A percentile compares a stretch with the other conserved stretches of the same genome.
Evolutionary conservation across 768 basidiomycete species (phyloP).

Genomic region (Mycena belliarum): DNA sequence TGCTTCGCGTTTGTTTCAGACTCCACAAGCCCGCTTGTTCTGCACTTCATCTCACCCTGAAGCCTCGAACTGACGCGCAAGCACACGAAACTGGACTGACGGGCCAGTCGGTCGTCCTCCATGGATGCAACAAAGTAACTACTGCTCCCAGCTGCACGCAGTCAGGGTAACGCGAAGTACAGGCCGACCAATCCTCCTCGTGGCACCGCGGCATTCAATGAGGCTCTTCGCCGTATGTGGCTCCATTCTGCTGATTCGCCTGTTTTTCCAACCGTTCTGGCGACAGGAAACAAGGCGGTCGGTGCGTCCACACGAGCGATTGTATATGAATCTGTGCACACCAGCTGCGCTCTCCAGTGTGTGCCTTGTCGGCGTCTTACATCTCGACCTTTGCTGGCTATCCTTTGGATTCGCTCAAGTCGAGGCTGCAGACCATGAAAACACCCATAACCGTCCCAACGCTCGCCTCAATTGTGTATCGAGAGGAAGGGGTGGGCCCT

Average conservation of each 20-base stretch:
- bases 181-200: slow-evolving; percentile 65
- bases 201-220: slow-evolving; percentile 61
- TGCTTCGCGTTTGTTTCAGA: slow-evolving; percentile 7
- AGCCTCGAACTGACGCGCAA: slow-evolving; percentile 48
- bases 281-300: slow-evolving; percentile 79
- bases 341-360: slow-evolving; percentile 42
- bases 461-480: slow-evolving; percentile 72
- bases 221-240: slow-evolving; percentile 64
- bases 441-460: slow-evolving; percentile 71
- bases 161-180: slow-evolving; percentile 26
- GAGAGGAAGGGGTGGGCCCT: slow-evolving; percentile 63
- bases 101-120: slow-evolving; percentile 63
- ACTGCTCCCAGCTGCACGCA: slow-evolving; percentile 1
- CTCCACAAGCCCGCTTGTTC: slow-evolving; percentile 13
- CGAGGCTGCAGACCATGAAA: slow-evolving; percentile 84
- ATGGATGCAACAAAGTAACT: slow-evolving; percentile 77
- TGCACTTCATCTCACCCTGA: slow-evolving; percentile 20
- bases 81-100: slow-evolving; percentile 71
- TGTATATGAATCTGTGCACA: background rate
- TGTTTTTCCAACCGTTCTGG: slow-evolving; percentile 19
- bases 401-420: slow-evolving; percentile 94
- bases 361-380: slow-evolving; percentile 88
- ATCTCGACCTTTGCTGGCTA: slow-evolving; percentile 92
- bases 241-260: background rate
- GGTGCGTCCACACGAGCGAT: background rate